phyloP scores from a whole-genome alignment of 371 early-diverging fungal genomes.

The Dichotomocladium elegans region DNA sequence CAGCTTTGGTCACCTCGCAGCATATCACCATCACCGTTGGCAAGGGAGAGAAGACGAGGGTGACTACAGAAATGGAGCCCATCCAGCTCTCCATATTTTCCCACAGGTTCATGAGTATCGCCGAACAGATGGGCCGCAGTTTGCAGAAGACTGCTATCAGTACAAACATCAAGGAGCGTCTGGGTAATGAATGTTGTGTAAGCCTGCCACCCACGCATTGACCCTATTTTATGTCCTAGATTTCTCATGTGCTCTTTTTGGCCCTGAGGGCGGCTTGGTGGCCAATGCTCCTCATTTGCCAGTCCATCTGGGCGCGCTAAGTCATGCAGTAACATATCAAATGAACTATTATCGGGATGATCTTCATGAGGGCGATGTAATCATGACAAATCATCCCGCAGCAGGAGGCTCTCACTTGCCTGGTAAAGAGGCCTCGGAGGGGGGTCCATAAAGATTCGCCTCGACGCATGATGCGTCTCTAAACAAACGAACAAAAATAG shows the following conservation, averaged over 20 bases:
- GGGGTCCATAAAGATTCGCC: too few relatives aligned
- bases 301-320: slow-evolving; percentile 92
- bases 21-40: slow-evolving; percentile 76
- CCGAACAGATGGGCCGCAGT: slow-evolving; percentile 96
- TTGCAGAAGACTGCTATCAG: slow-evolving; percentile 92
- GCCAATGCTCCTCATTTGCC: slow-evolving; percentile 95
- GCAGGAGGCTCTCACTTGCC: slow-evolving; percentile 96
- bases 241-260: slow-evolving; percentile 96
- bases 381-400: slow-evolving; percentile 94
- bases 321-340: slow-evolving; percentile 91
- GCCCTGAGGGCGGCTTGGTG: slow-evolving; percentile 86
- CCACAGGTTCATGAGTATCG: slow-evolving; percentile 97
- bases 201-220: too few relatives aligned
- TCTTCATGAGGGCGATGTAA: slow-evolving; percentile 84
- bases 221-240: too few relatives aligned
- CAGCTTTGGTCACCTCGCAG: slow-evolving; percentile 68
- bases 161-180: slow-evolving; percentile 95
- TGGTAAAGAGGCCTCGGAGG: slow-evolving; percentile 14
- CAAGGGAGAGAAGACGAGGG: slow-evolving; percentile 37
- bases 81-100: slow-evolving; percentile 90
- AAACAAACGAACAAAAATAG: slow-evolving; percentile 15
- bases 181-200: slow-evolving; percentile 28
- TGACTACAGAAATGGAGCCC: slow-evolving; percentile 69
- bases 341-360: slow-evolving; percentile 65
- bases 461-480: neutral